phyloP scores from a whole-genome alignment of 1,139 yeast species.

The Yamadazyma sp. region DNA sequence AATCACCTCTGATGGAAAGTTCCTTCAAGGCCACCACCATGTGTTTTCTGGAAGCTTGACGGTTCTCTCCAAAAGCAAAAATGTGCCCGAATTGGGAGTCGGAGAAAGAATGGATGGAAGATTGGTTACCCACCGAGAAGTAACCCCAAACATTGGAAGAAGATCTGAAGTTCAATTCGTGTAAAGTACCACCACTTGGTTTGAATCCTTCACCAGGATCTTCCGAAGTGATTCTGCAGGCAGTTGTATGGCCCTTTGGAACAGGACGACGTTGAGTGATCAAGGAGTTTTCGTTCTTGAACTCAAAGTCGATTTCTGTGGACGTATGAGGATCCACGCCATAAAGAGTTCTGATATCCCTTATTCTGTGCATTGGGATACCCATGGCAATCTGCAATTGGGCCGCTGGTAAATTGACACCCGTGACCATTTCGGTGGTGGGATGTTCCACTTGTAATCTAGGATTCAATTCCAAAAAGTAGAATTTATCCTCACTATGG shows the following conservation, averaged over 20 bases:
- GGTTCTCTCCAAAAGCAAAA: constrained; percentile 97
- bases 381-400: constrained; percentile 99
- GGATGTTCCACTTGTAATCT: constrained; percentile 99
- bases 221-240: constrained; percentile 97
- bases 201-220: constrained; percentile 99
- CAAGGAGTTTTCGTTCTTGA: constrained; percentile 68
- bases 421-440: constrained; percentile 98
- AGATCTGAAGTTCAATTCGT: constrained; percentile 93
- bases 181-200: constrained; percentile 96
- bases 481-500: constrained; percentile 89
- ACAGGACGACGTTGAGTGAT: constrained; percentile 85
- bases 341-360: constrained; percentile 86
- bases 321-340: constrained; percentile 95
- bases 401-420: constrained; percentile 96
- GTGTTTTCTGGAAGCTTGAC: constrained; percentile 96
- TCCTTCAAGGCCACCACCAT: constrained; percentile 99
- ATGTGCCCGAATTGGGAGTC: constrained; percentile 99
- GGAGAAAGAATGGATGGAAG: constrained; percentile 95
- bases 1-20: constrained; percentile 95
- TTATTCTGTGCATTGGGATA: constrained; percentile 91
- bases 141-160: constrained; percentile 99
- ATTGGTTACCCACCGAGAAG: constrained; percentile 94
- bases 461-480: constrained; percentile 94
- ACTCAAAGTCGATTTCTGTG: constrained; percentile 88
- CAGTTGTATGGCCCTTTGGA: constrained; percentile 98